phyloP scores from a whole-genome alignment of 164 flowering plant genomes.

The Berberis thunbergii region DNA sequence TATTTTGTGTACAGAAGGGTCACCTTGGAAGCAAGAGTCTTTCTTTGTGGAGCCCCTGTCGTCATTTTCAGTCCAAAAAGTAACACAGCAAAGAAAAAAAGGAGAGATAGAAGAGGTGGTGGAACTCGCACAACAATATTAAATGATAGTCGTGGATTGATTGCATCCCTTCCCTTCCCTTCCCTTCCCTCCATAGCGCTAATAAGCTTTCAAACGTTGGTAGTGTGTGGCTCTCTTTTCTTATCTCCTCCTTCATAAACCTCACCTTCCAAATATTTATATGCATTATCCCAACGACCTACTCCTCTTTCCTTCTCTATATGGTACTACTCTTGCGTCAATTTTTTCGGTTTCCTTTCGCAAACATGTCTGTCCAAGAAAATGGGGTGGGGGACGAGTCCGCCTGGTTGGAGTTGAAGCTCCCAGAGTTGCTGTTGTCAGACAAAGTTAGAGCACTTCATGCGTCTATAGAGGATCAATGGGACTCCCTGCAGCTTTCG shows the following conservation, averaged over 20 bases:
- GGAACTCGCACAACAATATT: background rate
- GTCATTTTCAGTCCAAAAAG: background rate
- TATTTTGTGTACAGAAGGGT: background rate
- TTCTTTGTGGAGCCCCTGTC: background rate
- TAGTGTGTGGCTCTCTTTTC: slow-evolving; percentile 87
- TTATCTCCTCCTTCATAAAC: slow-evolving; percentile 38
- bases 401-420: slow-evolving; percentile 45
- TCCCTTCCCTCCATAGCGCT: slow-evolving; percentile 22
- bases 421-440: slow-evolving; percentile 34
- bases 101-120: background rate
- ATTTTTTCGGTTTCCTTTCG: background rate
- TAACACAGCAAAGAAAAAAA: background rate
- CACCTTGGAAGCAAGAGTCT: background rate
- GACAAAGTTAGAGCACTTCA: slow-evolving; percentile 44
- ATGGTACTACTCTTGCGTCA: background rate
- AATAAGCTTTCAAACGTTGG: slow-evolving; percentile 33
- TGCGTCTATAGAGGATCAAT: slow-evolving; percentile 49
- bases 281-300: slow-evolving; percentile 23
- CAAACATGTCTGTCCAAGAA: slow-evolving; percentile 32
- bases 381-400: slow-evolving; percentile 23
- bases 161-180: slow-evolving; percentile 10
- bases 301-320: slow-evolving; percentile 8
- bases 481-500: slow-evolving; percentile 56
- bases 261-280: slow-evolving; percentile 3
- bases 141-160: slow-evolving; percentile 37